These are phyloP conservation scores for Phaeosphaeria sp. DNA, from an alignment of 2,329 filamentous ascomycete species.

Conservation along the genomic window DNA sequence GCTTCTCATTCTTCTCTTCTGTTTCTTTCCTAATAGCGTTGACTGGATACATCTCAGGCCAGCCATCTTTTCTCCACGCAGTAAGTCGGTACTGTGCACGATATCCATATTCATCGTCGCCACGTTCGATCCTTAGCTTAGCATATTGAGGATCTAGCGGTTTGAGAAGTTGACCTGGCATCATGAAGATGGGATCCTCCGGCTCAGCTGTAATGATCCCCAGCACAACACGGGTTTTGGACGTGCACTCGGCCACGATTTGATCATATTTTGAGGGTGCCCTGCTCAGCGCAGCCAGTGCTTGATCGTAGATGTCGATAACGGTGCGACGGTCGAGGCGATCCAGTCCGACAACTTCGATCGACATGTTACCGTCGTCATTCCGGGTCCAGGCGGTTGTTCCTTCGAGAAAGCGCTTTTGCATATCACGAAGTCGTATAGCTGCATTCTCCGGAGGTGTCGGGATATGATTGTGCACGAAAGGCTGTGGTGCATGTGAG, in stretches of 20 bases:
- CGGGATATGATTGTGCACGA: background rate
- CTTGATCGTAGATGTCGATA: slow-evolving; percentile 15
- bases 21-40: slow-evolving; percentile 12
- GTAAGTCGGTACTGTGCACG: slow-evolving; percentile 11
- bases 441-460: background rate
- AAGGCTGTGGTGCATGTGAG: background rate
- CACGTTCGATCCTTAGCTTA: slow-evolving; percentile 15
- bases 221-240: slow-evolving; percentile 16
- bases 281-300: slow-evolving; percentile 1
- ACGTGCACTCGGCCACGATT: slow-evolving; percentile 8
- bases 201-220: slow-evolving; percentile 7
- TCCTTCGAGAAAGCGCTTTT: slow-evolving; percentile 4
- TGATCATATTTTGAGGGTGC: background rate
- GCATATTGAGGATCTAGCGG: slow-evolving; percentile 26
- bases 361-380: background rate
- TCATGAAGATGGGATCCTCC: slow-evolving; percentile 10
- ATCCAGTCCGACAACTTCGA: background rate
- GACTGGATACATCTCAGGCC: slow-evolving; percentile 15
- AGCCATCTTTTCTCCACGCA: slow-evolving; percentile 25
- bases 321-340: slow-evolving; percentile 11
- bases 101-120: slow-evolving; percentile 1
- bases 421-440: background rate
- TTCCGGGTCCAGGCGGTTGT: background rate
- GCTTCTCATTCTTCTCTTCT: background rate
- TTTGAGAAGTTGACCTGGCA: slow-evolving; percentile 1